Percentiles rank a stretch among this genome's conserved stretches.
Conservation (phyloP, 371 early-diverging fungal species). For the Circinella umbellata region DNA sequence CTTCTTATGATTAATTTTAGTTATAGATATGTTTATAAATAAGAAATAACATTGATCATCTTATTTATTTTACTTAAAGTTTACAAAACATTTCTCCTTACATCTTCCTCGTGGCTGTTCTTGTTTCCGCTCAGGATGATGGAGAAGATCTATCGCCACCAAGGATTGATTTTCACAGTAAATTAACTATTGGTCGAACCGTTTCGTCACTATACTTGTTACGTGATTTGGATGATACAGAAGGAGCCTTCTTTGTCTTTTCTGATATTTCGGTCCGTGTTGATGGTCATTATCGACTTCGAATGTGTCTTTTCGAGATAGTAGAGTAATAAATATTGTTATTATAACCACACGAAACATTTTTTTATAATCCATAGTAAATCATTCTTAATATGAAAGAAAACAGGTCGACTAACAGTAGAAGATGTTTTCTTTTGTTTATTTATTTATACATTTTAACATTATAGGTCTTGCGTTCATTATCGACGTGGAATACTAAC, state of each 20-base stretch:
- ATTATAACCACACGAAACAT: neutral
- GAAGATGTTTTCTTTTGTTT: too few species aligned
- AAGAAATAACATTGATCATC: neutral
- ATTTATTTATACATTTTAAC: neutral
- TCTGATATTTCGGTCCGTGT: slow-evolving; percentile 90
- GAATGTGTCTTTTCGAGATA: slow-evolving; percentile 88
- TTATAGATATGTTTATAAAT: neutral
- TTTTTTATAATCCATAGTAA: too few species aligned
- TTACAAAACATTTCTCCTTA: slow-evolving; percentile 24
- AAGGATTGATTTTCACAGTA: slow-evolving; percentile 28
- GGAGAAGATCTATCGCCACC: slow-evolving; percentile 9
- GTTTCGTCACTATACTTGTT: slow-evolving; percentile 67
- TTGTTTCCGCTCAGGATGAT: slow-evolving; percentile 31
- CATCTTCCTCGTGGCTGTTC: slow-evolving; percentile 39
- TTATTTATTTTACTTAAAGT: slow-evolving; percentile 7
- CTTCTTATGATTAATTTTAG: neutral
- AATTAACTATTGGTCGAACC: slow-evolving; percentile 56
- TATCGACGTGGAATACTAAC: slow-evolving; percentile 37
- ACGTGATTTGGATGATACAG: slow-evolving; percentile 60
- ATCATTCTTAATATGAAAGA: too few species aligned
- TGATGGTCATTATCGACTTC: slow-evolving; percentile 88
- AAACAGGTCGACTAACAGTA: too few species aligned
- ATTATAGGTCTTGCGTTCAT: slow-evolving; percentile 24
- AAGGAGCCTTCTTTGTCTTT: slow-evolving; percentile 95
- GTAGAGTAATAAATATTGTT: slow-evolving; percentile 50